Evolutionary conservation across 768 basidiomycete species (phyloP).

Genomic region (Fistulinella prunicolor): DNA sequence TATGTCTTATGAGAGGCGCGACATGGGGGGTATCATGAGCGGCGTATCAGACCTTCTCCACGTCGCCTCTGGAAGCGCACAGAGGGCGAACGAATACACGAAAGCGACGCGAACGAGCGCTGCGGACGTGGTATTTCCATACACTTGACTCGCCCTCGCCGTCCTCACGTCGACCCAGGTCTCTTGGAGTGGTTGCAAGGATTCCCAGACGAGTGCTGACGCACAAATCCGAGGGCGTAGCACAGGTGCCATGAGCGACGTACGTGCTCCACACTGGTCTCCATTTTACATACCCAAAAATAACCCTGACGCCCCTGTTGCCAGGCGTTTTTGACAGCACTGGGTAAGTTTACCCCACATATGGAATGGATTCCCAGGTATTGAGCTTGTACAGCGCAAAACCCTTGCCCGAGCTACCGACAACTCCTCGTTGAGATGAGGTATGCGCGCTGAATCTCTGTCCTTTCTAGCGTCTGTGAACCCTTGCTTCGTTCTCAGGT

Average conservation of each 20-base stretch:
- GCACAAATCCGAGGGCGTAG: constrained; percentile 61
- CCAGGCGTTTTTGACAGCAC: constrained; percentile 55
- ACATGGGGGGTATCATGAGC: constrained; percentile 74
- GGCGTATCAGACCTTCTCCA: constrained; percentile 75
- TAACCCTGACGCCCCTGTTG: not conserved
- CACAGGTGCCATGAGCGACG: constrained; percentile 79
- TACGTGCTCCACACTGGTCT: constrained; percentile 39
- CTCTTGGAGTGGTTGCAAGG: constrained; percentile 84
- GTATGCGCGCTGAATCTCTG: constrained; percentile 24
- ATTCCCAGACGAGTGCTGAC: constrained; percentile 81
- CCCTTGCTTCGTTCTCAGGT: constrained; percentile 20
- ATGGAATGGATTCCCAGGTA: not conserved
- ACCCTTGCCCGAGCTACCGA: constrained; percentile 50
- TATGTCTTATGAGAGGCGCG: constrained; percentile 71
- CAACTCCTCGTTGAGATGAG: constrained; percentile 46
- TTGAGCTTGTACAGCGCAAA: constrained; percentile 33
- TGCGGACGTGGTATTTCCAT: constrained; percentile 68
- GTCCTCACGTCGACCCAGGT: constrained; percentile 42
- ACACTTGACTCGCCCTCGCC: not conserved
- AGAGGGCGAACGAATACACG: constrained; percentile 60
- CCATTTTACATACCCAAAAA: not conserved
- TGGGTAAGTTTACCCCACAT: constrained; percentile 37
- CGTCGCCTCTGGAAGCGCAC: constrained; percentile 60
- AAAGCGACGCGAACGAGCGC: constrained; percentile 68
- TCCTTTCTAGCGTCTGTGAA: not conserved